Evolutionary conservation across 2,329 filamentous ascomycete genomes (phyloP).

Genomic region (Pezicula neosporulosa): DNA sequence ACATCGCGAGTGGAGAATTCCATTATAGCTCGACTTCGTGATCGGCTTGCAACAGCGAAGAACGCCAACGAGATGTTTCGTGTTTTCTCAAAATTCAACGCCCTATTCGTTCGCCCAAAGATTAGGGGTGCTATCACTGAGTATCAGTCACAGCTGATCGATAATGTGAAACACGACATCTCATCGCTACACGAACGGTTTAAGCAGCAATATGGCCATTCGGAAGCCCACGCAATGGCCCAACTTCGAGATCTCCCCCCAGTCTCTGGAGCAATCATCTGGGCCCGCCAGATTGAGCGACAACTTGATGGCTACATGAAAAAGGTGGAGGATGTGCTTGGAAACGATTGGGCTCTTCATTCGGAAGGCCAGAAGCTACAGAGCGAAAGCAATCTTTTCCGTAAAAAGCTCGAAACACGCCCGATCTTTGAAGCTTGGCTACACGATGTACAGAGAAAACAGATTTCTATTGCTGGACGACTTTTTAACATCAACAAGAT

Average conservation of each 20-base stretch:
- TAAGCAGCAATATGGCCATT: slow-evolving; percentile 98
- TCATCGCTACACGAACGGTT: slow-evolving; percentile 91
- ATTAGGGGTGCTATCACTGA: slow-evolving; percentile 97
- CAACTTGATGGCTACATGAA: slow-evolving; percentile 97
- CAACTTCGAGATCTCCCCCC: slow-evolving; percentile 93
- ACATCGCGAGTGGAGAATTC: slow-evolving; percentile 98
- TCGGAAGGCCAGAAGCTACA: slow-evolving; percentile 92
- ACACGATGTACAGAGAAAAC: slow-evolving; percentile 80
- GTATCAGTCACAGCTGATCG: slow-evolving; percentile 96
- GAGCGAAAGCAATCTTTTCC: slow-evolving; percentile 87
- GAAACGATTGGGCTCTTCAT: slow-evolving; percentile 90
- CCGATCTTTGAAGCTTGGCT: slow-evolving; percentile 97
- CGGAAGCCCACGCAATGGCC: slow-evolving; percentile 96
- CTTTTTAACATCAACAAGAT: slow-evolving; percentile 88
- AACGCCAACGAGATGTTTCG: slow-evolving; percentile 99
- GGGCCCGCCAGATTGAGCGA: slow-evolving; percentile 94
- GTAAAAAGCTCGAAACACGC: slow-evolving; percentile 90
- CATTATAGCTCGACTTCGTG: slow-evolving; percentile 90
- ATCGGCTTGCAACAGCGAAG: slow-evolving; percentile 91
- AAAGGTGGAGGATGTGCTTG: slow-evolving; percentile 97
- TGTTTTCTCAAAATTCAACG: slow-evolving; percentile 99
- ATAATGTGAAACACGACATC: slow-evolving; percentile 97
- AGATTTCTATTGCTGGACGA: slow-evolving; percentile 87
- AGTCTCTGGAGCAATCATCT: slow-evolving; percentile 95
- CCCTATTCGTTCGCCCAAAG: slow-evolving; percentile 96